Conservation (phyloP, 139 green algal genomes). For the Spirogloea muscicola region DNA sequence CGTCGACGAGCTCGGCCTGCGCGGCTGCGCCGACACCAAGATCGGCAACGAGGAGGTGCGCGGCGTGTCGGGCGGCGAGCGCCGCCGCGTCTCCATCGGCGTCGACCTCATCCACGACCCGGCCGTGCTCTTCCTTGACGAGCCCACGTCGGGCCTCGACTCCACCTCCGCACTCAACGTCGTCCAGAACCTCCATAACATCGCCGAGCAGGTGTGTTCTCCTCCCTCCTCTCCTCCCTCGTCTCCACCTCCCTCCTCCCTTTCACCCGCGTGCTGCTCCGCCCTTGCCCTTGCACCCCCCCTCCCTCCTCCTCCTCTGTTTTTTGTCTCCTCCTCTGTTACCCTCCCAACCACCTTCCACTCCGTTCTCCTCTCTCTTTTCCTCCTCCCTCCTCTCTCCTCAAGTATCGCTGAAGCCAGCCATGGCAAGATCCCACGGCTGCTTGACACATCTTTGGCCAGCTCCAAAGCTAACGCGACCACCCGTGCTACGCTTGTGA, state of each 20-base stretch:
- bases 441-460: not conserved
- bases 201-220: conserved; percentile 22
- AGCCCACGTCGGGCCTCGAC: conserved; percentile 72
- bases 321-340: not conserved
- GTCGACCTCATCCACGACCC: conserved; percentile 54
- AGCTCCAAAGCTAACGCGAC: too few species aligned
- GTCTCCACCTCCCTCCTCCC: too few species aligned
- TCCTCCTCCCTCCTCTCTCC: not conserved
- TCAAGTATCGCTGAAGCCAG: not conserved
- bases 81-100: conserved; percentile 86
- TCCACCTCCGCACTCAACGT: conserved; percentile 63
- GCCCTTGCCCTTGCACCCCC: not conserved
- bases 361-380: not conserved
- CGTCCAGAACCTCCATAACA: conserved; percentile 49
- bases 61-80: conserved; percentile 76
- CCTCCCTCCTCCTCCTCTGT: not conserved
- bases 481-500: too few species aligned
- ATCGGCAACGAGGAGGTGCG: conserved; percentile 43
- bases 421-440: not conserved
- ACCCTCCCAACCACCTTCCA: not conserved
- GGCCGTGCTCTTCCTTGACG: conserved; percentile 78
- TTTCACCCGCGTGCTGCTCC: too few species aligned
- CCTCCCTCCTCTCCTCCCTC: too few species aligned
- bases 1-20: conserved; percentile 22
- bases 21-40: conserved; percentile 22